Evolutionary conservation across 1,284 basidiomycete species (phyloP).

Genomic region (Ceratobasidium sp.): DNA sequence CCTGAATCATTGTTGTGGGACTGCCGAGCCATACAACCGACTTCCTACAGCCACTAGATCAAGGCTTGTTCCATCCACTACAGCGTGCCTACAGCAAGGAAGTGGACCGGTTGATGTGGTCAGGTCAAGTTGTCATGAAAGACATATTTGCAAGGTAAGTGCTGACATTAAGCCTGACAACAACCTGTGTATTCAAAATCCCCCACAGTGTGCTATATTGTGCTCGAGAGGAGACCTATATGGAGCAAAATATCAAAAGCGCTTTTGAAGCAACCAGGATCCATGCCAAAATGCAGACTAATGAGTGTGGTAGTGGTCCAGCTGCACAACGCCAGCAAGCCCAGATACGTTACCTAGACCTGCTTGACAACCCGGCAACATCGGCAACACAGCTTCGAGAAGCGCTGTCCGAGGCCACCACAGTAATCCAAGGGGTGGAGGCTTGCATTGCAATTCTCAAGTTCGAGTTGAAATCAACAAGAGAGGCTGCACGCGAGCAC

Average conservation of each 20-base stretch:
- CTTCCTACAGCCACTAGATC: slow-evolving; percentile 60
- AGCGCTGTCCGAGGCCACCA: neutral
- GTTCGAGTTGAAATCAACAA: neutral
- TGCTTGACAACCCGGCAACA: too few relatives aligned
- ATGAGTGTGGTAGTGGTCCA: too few relatives aligned
- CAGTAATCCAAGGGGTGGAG: neutral
- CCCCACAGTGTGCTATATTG: too few relatives aligned
- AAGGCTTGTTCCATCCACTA: slow-evolving; percentile 58
- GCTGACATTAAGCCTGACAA: too few relatives aligned
- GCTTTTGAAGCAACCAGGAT: too few relatives aligned
- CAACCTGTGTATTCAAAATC: too few relatives aligned
- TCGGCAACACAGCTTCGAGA: neutral
- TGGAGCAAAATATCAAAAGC: too few relatives aligned
- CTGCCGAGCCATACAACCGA: slow-evolving; percentile 61
- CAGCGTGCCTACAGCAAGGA: slow-evolving; percentile 8
- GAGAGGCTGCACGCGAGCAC: neutral
- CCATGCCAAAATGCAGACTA: too few relatives aligned
- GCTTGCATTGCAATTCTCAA: neutral
- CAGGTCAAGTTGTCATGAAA: slow-evolving; percentile 46
- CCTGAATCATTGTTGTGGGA: slow-evolving; percentile 57
- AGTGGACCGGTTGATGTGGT: neutral
- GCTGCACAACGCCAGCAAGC: too few relatives aligned
- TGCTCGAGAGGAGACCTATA: too few relatives aligned
- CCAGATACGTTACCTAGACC: too few relatives aligned
- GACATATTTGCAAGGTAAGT: slow-evolving; percentile 49